Percentiles rank a stretch among this genome's conserved stretches.
Evolutionary conservation across 345 rosid genomes (phyloP).

Genomic region (Acer negundo): DNA sequence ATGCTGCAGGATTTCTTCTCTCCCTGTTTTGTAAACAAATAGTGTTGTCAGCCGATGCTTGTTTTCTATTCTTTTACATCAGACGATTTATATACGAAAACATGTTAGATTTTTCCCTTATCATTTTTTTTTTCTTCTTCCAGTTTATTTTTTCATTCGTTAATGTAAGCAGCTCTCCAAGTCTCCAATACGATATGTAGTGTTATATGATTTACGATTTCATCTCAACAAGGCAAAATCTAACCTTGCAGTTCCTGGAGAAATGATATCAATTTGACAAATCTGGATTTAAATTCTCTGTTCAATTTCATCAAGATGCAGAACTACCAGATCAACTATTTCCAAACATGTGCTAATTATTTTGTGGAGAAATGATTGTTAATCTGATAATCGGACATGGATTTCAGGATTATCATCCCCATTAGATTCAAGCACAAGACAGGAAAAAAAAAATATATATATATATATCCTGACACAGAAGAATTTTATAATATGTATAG

Average conservation of each 20-base stretch:
- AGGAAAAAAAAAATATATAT: no score
- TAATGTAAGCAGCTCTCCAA: not conserved
- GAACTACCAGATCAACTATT: no score
- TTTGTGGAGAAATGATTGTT: no score
- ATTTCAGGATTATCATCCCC: no score
- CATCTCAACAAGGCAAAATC: not conserved
- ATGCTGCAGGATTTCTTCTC: not conserved
- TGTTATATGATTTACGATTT: not conserved
- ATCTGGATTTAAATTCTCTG: not conserved
- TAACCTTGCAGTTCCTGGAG: no score
- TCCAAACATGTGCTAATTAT: not conserved
- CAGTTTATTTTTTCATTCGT: not conserved
- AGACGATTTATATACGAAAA: not conserved
- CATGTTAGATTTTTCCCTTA: not conserved
- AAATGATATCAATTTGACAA: no score
- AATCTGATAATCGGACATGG: no score
- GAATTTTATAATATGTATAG: not conserved
- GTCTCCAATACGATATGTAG: not conserved
- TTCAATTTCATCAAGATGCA: not conserved
- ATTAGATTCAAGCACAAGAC: no score
- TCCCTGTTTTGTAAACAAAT: constrained; percentile 12
- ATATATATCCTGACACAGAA: no score
- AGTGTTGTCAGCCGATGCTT: constrained; percentile 22
- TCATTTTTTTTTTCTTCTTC: not conserved
- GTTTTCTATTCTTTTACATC: constrained; percentile 13